These are phyloP conservation scores for Clarireedia hainanense DNA, from an alignment of 2,329 filamentous ascomycete genomes.

Conservation along the genomic window DNA sequence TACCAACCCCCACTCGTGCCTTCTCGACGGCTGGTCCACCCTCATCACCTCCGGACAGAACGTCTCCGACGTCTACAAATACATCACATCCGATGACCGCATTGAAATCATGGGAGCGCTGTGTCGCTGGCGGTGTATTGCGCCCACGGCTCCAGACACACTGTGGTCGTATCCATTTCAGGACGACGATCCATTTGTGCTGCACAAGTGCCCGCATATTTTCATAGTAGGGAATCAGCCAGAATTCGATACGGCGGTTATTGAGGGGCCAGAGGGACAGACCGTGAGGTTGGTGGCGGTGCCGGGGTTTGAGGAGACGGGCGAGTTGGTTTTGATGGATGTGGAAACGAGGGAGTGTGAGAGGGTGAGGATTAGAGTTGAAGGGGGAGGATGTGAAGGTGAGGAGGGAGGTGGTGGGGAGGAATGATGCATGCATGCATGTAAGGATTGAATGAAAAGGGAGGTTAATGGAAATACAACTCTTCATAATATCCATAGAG, in stretches of 20 bases:
- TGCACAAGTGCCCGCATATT: conserved; percentile 78
- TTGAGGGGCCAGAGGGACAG: conserved; percentile 61
- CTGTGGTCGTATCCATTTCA: conserved; percentile 96
- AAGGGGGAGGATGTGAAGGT: neutral
- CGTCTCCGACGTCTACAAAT: conserved; percentile 87
- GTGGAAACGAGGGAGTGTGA: conserved; percentile 64
- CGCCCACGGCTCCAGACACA: conserved; percentile 93
- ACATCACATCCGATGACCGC: conserved; percentile 69
- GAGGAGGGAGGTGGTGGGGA: too few species aligned
- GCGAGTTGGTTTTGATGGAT: conserved; percentile 77
- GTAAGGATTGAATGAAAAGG: too few species aligned
- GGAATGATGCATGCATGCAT: too few species aligned
- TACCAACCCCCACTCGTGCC: conserved; percentile 89
- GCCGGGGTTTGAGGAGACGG: conserved; percentile 71
- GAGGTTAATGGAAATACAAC: too few species aligned
- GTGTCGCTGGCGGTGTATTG: conserved; percentile 83
- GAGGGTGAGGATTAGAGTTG: conserved; percentile 22
- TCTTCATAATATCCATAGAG: too few species aligned
- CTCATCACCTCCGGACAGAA: conserved; percentile 88
- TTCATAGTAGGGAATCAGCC: conserved; percentile 87
- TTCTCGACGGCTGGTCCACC: conserved; percentile 83
- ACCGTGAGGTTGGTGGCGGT: conserved; percentile 71
- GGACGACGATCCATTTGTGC: conserved; percentile 82
- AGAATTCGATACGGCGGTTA: conserved; percentile 62
- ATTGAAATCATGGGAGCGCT: conserved; percentile 90